Percentiles rank a stretch among this genome's conserved stretches.
phyloP scores from a whole-genome alignment of 495 filamentous ascomycete species.

The Glonium stellatum region DNA sequence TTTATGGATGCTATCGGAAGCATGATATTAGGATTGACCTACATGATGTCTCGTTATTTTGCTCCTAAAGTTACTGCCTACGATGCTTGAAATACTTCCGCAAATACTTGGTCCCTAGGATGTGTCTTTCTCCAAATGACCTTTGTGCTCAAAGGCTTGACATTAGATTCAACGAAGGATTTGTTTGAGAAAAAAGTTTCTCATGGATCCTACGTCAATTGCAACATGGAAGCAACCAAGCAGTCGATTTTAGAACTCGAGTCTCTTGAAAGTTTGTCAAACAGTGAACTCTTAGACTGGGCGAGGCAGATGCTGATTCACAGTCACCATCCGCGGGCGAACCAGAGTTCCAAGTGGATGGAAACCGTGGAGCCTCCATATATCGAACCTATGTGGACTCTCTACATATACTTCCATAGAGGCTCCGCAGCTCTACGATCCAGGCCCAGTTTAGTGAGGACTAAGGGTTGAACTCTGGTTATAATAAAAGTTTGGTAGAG shows the following conservation, averaged over 20 bases:
- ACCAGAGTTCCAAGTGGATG: too few species aligned
- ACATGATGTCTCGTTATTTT: conserved; percentile 4
- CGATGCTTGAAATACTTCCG: neutral
- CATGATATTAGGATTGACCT: neutral
- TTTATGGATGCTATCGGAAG: conserved; percentile 2
- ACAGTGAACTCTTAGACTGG: neutral
- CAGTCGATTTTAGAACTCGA: neutral
- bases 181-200: neutral
- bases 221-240: neutral
- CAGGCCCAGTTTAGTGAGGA: too few species aligned
- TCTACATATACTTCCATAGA: too few species aligned
- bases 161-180: neutral
- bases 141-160: neutral
- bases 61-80: conserved; percentile 1
- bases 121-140: conserved; percentile 5
- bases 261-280: neutral
- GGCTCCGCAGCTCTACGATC: too few species aligned
- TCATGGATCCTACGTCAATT: neutral
- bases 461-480: too few species aligned
- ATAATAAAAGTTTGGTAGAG: too few species aligned
- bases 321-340: neutral
- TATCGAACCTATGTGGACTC: too few species aligned
- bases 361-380: too few species aligned
- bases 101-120: conserved; percentile 3
- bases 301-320: neutral